Evolutionary conservation across 2,329 filamentous ascomycete genomes (phyloP).

Genomic region (Penicillium griseofulvum): DNA sequence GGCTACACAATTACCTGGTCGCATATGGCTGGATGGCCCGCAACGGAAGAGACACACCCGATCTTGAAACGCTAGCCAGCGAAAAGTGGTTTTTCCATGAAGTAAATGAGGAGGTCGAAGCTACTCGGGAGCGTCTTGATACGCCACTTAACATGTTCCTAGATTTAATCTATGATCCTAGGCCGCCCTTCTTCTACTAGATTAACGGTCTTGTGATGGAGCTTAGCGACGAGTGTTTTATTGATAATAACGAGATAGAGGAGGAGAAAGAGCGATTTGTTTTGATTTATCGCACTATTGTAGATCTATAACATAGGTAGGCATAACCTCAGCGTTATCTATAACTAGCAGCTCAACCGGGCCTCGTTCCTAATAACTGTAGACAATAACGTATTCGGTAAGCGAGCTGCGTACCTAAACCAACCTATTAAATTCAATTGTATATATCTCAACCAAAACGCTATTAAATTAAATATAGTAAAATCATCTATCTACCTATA

Average conservation of each 20-base stretch:
- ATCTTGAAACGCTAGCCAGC: conserved; percentile 5
- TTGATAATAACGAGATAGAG: conserved; percentile 8
- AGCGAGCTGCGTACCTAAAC: too few relatives aligned
- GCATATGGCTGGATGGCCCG: conserved; percentile 18
- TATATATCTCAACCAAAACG: too few relatives aligned
- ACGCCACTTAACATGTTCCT: conserved; percentile 14
- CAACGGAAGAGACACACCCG: background rate
- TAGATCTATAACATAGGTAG: conserved; percentile 11
- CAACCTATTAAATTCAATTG: too few relatives aligned
- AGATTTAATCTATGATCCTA: conserved; percentile 11
- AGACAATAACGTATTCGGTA: too few relatives aligned
- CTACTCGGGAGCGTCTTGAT: conserved; percentile 8
- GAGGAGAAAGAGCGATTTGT: conserved; percentile 13
- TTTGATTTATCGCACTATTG: conserved; percentile 10
- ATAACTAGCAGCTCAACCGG: background rate
- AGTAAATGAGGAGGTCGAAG: background rate
- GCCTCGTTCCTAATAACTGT: conserved; percentile 1
- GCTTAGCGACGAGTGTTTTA: conserved; percentile 3
- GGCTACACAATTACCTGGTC: conserved; percentile 22
- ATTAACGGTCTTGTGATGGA: conserved; percentile 4
- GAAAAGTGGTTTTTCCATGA: background rate
- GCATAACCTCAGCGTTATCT: conserved; percentile 8
- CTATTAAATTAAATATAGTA: too few relatives aligned
- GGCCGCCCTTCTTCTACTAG: conserved; percentile 15
- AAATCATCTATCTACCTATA: background rate